These are phyloP conservation scores for Rhododendron vialii DNA, from an alignment of 148 eudicot species.

Conservation along the genomic window DNA sequence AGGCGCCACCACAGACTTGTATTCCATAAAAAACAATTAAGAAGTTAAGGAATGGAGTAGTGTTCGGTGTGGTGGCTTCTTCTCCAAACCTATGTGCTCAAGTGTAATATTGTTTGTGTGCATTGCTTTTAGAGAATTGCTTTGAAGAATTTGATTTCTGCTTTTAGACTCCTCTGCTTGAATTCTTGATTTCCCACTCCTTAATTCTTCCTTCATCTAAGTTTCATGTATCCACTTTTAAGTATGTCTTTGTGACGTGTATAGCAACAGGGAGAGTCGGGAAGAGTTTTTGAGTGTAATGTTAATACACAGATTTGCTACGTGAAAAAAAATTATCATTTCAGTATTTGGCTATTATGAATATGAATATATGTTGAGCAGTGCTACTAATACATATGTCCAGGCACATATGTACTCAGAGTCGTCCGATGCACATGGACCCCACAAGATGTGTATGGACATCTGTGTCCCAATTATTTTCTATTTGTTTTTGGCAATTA, in stretches of 20 bases:
- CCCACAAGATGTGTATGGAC: background rate
- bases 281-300: background rate
- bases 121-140: background rate
- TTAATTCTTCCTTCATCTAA: background rate
- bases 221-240: conserved; percentile 11
- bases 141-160: conserved; percentile 12
- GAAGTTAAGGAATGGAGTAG: background rate
- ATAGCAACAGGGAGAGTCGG: background rate
- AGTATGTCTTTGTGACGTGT: background rate
- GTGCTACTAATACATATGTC: background rate
- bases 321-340: background rate
- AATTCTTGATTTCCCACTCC: background rate
- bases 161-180: conserved; percentile 4
- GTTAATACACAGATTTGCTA: background rate
- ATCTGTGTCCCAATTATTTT: background rate
- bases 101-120: conserved; percentile 5
- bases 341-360: background rate
- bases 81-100: conserved; percentile 3
- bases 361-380: background rate
- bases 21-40: background rate
- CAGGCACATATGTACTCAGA: background rate
- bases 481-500: background rate
- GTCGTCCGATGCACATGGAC: background rate
- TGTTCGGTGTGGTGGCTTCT: conserved; percentile 5
- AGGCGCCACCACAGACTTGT: background rate